Percentiles rank a stretch among this genome's conserved stretches.
phyloP scores from a whole-genome alignment of 805 yeast genomes.

The Pichia gijzeniarum region DNA sequence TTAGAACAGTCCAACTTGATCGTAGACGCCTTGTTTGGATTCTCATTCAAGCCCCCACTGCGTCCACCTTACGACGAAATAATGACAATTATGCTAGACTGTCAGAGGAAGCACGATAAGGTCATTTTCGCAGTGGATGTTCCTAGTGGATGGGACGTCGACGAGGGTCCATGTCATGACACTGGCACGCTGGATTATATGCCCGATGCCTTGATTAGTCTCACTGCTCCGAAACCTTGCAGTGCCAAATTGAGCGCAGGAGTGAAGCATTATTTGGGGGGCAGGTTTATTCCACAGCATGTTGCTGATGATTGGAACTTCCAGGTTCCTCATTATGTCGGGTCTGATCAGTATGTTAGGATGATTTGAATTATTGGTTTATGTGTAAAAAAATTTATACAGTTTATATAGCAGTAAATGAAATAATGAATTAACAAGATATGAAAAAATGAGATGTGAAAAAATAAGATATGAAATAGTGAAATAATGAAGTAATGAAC shows the following conservation, averaged over 20 bases:
- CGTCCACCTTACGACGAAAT: constrained; percentile 65
- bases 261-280: constrained; percentile 74
- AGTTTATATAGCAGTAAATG: background rate
- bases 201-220: constrained; percentile 67
- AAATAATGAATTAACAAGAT: constrained; percentile 1
- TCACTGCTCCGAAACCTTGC: constrained; percentile 94
- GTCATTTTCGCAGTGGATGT: constrained; percentile 82
- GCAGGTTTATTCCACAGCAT: constrained; percentile 65
- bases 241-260: constrained; percentile 41
- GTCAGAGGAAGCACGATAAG: constrained; percentile 23
- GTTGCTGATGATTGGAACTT: constrained; percentile 73
- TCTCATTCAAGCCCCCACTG: constrained; percentile 85
- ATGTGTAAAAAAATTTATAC: too few relatives aligned
- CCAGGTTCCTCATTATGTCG: constrained; percentile 53
- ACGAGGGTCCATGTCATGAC: constrained; percentile 59
- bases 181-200: constrained; percentile 28
- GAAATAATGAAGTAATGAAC: background rate
- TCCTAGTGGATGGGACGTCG: constrained; percentile 98
- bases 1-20: constrained; percentile 39
- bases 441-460: constrained; percentile 1
- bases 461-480: background rate
- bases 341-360: constrained; percentile 49
- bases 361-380: too few relatives aligned
- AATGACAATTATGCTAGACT: constrained; percentile 33
- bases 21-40: constrained; percentile 87